phyloP scores from a whole-genome alignment of 768 basidiomycete species.

The Mycena vulgaris region DNA sequence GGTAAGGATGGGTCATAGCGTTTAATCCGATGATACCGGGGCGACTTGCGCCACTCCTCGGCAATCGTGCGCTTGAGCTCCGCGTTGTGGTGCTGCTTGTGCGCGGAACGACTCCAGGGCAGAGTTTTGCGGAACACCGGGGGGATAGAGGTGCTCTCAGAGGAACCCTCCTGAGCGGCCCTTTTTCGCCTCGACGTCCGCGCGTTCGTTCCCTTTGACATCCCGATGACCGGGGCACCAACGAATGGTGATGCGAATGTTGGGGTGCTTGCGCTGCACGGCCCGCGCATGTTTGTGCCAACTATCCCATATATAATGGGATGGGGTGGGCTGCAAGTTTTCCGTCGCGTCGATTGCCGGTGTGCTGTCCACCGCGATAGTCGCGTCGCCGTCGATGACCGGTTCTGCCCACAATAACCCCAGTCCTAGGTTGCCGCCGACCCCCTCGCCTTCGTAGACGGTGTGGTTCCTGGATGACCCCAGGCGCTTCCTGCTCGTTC shows the following conservation, averaged over 20 bases:
- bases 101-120: constrained; percentile 15
- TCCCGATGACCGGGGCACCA: constrained; percentile 42
- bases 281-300: neutral
- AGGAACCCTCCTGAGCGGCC: constrained; percentile 23
- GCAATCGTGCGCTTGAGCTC: neutral
- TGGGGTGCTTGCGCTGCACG: neutral
- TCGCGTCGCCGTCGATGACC: neutral
- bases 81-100: neutral
- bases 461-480: constrained; percentile 36
- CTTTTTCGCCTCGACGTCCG: constrained; percentile 39
- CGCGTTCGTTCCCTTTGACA: constrained; percentile 39
- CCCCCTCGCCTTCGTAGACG: constrained; percentile 44
- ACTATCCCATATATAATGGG: constrained; percentile 21
- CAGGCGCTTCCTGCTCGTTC: constrained; percentile 11
- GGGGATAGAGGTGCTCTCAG: neutral
- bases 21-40: neutral
- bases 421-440: constrained; percentile 36
- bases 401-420: constrained; percentile 20
- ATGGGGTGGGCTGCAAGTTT: neutral
- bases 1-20: neutral
- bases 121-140: neutral
- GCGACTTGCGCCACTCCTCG: constrained; percentile 3
- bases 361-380: constrained; percentile 42
- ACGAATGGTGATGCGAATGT: constrained; percentile 7
- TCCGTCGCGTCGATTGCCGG: constrained; percentile 30